Percentiles rank a stretch among this genome's conserved stretches.
Conservation (phyloP, 306 rosid genomes). For the Acacia melanoxylon region DNA sequence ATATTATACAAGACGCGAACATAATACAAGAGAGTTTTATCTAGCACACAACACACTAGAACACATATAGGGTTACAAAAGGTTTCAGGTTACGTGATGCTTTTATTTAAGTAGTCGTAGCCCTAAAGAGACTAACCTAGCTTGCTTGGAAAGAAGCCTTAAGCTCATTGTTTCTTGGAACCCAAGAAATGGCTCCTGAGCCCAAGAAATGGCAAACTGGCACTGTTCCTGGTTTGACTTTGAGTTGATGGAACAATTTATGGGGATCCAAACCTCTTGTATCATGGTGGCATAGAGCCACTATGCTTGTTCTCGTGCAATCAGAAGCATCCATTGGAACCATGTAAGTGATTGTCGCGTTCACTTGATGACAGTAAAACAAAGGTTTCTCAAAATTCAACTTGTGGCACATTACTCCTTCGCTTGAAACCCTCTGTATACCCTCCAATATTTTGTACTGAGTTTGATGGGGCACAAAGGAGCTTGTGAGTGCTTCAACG, state of each 20-base stretch:
- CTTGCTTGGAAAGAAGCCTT: neutral
- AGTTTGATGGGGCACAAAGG: neutral
- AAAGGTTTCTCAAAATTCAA: neutral
- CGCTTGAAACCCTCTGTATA: slow-evolving; percentile 23
- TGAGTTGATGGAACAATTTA: neutral
- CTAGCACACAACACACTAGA: no score
- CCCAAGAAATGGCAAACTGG: neutral
- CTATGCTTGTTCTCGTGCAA: neutral
- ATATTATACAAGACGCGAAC: no score
- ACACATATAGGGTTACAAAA: neutral
- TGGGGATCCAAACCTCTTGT: neutral
- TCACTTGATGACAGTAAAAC: neutral
- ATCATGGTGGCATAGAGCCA: neutral
- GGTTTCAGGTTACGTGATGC: neutral
- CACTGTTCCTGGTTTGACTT: neutral
- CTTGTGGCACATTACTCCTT: neutral
- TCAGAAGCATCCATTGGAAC: neutral
- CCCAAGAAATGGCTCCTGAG: neutral
- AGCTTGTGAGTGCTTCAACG: neutral
- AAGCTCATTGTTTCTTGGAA: neutral
- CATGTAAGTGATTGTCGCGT: neutral
- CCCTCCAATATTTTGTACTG: neutral
- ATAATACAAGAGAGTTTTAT: no score
- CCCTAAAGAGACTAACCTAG: neutral
- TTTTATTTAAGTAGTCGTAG: neutral